These are phyloP conservation scores for Nakaseomyces sp. DNA, from an alignment of 1,139 yeast species.

Conservation along the genomic window DNA sequence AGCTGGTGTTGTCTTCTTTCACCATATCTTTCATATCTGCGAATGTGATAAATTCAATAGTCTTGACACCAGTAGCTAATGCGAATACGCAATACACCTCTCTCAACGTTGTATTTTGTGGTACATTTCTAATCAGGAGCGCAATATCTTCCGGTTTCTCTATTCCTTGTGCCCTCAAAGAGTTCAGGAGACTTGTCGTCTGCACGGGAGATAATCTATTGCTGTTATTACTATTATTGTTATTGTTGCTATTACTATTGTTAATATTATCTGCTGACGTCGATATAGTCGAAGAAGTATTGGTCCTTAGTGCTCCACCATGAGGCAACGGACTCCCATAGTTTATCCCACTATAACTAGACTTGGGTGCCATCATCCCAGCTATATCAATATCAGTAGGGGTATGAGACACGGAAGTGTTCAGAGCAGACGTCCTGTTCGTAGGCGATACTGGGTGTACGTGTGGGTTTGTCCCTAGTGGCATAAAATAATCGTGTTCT, in stretches of 20 bases:
- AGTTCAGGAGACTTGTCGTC: background rate
- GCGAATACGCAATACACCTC: constrained; percentile 73
- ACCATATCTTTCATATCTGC: background rate
- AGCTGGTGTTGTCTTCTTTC: background rate
- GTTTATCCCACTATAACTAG: background rate
- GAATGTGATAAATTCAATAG: background rate
- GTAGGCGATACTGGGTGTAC: constrained; percentile 1
- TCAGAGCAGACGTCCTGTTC: background rate
- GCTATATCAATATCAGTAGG: background rate
- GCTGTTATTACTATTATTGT: background rate
- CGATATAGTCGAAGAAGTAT: background rate
- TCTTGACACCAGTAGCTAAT: constrained; percentile 71
- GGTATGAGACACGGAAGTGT: background rate
- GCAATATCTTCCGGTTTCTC: background rate
- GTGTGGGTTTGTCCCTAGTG: background rate
- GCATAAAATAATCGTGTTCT: constrained; percentile 1
- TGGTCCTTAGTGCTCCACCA: background rate
- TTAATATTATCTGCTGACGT: too few relatives aligned
- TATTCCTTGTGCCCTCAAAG: background rate
- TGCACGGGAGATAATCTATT: background rate
- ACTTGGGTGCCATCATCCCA: background rate
- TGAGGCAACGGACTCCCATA: constrained; percentile 2
- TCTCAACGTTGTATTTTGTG: constrained; percentile 59
- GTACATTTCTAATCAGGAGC: constrained; percentile 44
- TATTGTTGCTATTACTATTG: too few relatives aligned